Conservation (phyloP, 495 filamentous ascomycete species). For the Penicillium ochrochloron region DNA sequence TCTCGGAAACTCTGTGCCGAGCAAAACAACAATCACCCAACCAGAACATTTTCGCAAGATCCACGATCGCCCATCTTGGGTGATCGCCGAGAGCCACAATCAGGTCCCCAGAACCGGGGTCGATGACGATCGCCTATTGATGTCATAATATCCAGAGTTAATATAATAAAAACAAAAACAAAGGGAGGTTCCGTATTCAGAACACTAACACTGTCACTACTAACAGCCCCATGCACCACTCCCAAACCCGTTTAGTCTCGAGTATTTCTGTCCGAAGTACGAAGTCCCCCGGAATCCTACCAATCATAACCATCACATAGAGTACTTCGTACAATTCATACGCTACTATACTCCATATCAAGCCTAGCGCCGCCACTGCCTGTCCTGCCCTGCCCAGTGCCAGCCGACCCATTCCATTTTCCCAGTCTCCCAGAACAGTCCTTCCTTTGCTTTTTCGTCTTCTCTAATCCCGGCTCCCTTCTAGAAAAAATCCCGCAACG, state of each 20-base stretch:
- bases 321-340: too few species aligned
- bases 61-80: slow-evolving; percentile 13
- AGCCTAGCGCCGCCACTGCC: not conserved
- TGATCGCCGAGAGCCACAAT: slow-evolving; percentile 11
- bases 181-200: not conserved
- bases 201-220: too few species aligned
- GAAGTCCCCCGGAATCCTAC: not conserved
- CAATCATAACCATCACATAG: not conserved
- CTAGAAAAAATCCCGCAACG: slow-evolving; percentile 34
- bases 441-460: slow-evolving; percentile 4
- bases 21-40: not conserved
- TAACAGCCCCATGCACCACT: not conserved
- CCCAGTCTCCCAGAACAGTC: not conserved
- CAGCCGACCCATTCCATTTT: not conserved
- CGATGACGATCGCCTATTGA: slow-evolving; percentile 3
- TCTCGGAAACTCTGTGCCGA: slow-evolving; percentile 4
- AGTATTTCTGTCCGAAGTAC: not conserved
- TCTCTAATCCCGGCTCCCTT: slow-evolving; percentile 21
- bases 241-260: not conserved
- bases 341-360: not conserved
- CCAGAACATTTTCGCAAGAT: not conserved
- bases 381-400: not conserved
- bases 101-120: slow-evolving; percentile 10
- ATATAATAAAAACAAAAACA: not conserved
- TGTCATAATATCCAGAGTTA: slow-evolving; percentile 6